Conservation (phyloP, 192 early-diverging fungal species). For the Chytriomyces sp. region DNA sequence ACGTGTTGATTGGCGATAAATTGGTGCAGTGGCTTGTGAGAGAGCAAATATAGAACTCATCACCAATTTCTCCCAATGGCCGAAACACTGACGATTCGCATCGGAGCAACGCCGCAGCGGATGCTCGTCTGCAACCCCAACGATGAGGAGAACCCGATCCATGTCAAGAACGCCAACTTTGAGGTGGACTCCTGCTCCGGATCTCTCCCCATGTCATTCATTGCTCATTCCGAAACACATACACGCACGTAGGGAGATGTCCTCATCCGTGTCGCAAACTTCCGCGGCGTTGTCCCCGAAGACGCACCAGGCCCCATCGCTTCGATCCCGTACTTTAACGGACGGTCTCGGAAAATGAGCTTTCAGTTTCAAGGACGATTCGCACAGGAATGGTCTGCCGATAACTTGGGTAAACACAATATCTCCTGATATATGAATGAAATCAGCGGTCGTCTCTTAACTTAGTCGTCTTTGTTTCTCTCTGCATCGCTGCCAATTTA, state of each 20-base stretch:
- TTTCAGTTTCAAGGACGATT: constrained; percentile 35
- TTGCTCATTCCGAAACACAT: not conserved
- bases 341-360: constrained; percentile 28
- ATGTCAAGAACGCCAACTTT: constrained; percentile 27
- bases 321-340: constrained; percentile 33
- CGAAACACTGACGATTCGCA: constrained; percentile 6
- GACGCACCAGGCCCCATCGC: constrained; percentile 7
- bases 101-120: not conserved
- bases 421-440: not conserved
- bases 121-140: constrained; percentile 20
- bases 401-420: constrained; percentile 18
- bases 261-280: constrained; percentile 31
- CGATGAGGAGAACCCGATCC: constrained; percentile 33
- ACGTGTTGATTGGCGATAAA: too few species aligned
- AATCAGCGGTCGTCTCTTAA: too few species aligned
- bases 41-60: too few species aligned
- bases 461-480: not conserved
- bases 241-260: constrained; percentile 13
- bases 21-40: too few species aligned
- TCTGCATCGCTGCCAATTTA: not conserved
- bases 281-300: constrained; percentile 32
- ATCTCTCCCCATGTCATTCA: not conserved
- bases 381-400: constrained; percentile 30
- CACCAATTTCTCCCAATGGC: not conserved
- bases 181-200: constrained; percentile 13